Conservation (phyloP, 805 yeast genomes). For the Torulaspora delbrueckii region DNA sequence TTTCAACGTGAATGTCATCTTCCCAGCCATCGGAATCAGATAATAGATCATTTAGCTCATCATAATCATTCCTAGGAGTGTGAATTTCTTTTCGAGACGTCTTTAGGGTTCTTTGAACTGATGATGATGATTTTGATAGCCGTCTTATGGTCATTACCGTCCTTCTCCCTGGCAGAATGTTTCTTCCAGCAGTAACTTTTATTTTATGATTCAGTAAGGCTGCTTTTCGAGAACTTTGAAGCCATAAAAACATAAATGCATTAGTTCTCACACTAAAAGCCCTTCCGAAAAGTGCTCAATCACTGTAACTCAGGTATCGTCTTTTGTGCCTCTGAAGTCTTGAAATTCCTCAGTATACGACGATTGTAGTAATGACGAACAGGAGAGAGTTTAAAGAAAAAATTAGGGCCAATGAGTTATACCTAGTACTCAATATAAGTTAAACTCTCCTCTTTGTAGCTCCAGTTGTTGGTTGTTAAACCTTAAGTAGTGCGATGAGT, state of each 20-base stretch:
- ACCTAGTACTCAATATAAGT: background rate
- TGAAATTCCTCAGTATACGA: background rate
- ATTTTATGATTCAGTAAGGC: background rate
- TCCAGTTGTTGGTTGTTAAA: background rate
- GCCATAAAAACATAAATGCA: constrained; percentile 10
- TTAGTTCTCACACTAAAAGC: background rate
- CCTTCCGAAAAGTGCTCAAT: background rate
- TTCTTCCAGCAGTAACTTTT: background rate
- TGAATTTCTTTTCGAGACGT: background rate
- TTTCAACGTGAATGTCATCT: constrained; percentile 6
- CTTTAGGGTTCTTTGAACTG: constrained; percentile 1
- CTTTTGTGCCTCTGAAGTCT: background rate
- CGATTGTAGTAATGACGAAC: too few species aligned
- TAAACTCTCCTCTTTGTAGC: background rate
- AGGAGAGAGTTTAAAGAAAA: too few species aligned
- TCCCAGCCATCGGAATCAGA: constrained; percentile 31
- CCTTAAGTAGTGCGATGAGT: background rate
- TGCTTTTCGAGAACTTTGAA: background rate
- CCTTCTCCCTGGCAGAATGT: background rate
- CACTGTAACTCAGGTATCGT: background rate
- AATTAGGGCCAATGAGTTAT: background rate
- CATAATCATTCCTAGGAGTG: constrained; percentile 8
- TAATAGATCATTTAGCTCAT: constrained; percentile 19
- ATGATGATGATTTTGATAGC: constrained; percentile 4
- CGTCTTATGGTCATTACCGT: constrained; percentile 8